These are phyloP conservation scores for Colletotrichum limetticola DNA, from an alignment of 2,329 filamentous ascomycete genomes.

Conservation along the genomic window DNA sequence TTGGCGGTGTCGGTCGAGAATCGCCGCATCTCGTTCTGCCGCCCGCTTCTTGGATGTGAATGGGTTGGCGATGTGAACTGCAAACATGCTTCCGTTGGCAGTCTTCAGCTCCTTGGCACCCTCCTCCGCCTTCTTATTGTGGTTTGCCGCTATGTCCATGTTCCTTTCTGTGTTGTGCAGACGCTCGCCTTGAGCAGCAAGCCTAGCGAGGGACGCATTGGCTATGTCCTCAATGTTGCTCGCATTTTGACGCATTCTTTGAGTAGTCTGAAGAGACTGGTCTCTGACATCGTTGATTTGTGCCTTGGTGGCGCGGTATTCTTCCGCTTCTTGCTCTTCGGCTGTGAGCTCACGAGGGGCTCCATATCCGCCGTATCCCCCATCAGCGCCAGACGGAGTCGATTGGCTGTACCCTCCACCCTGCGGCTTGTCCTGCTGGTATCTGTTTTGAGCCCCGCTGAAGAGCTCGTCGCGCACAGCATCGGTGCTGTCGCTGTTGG, in stretches of 20 bases:
- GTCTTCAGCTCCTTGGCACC: slow-evolving; percentile 86
- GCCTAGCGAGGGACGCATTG: slow-evolving; percentile 75
- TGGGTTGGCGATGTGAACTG: slow-evolving; percentile 80
- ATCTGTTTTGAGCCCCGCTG: slow-evolving; percentile 62
- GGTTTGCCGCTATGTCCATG: slow-evolving; percentile 81
- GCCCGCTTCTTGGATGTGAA: slow-evolving; percentile 78
- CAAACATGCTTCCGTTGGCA: slow-evolving; percentile 91
- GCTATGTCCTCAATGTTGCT: slow-evolving; percentile 77
- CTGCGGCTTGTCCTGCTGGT: slow-evolving; percentile 50
- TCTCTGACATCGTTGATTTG: slow-evolving; percentile 82
- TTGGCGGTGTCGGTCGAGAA: slow-evolving; percentile 74
- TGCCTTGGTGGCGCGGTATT: slow-evolving; percentile 74
- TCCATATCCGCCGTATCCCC: slow-evolving; percentile 64
- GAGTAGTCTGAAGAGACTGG: slow-evolving; percentile 61
- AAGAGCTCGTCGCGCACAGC: slow-evolving; percentile 73
- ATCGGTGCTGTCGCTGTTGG: slow-evolving; percentile 56
- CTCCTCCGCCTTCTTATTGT: slow-evolving; percentile 81
- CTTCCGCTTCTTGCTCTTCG: slow-evolving; percentile 79
- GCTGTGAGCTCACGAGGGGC: slow-evolving; percentile 83
- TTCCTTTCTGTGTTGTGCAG: slow-evolving; percentile 86
- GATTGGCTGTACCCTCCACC: slow-evolving; percentile 35
- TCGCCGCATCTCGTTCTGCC: slow-evolving; percentile 72
- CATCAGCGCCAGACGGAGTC: slow-evolving; percentile 24
- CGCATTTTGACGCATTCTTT: slow-evolving; percentile 69
- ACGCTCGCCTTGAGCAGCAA: slow-evolving; percentile 82